These are phyloP conservation scores for Leptosphaerulina australis DNA, from an alignment of 2,329 filamentous ascomycete species.

Conservation along the genomic window DNA sequence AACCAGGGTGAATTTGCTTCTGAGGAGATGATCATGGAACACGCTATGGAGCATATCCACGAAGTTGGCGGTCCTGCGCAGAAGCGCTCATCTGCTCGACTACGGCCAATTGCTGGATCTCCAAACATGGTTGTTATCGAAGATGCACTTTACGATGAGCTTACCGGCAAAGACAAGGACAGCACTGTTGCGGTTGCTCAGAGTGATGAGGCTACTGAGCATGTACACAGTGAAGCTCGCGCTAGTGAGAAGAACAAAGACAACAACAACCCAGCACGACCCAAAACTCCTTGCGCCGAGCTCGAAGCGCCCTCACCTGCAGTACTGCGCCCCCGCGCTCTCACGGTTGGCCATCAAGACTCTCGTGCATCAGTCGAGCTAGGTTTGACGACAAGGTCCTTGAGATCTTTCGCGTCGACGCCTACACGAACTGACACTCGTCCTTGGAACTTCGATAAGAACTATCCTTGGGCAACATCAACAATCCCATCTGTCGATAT, in stretches of 20 bases:
- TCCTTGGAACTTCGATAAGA: constrained; percentile 57
- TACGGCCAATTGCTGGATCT: constrained; percentile 43
- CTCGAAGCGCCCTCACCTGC: constrained; percentile 36
- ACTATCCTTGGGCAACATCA: constrained; percentile 53
- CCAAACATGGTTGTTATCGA: constrained; percentile 42
- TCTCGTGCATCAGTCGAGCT: constrained; percentile 28
- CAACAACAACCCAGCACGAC: constrained; percentile 21
- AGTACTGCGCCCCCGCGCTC: constrained; percentile 32
- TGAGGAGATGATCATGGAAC: constrained; percentile 48
- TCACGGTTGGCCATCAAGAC: constrained; percentile 27
- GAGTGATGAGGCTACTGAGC: constrained; percentile 12
- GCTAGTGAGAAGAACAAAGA: constrained; percentile 18
- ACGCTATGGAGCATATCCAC: constrained; percentile 40
- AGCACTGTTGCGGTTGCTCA: constrained; percentile 6
- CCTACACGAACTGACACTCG: constrained; percentile 45
- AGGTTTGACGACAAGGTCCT: constrained; percentile 32
- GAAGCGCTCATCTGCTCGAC: constrained; percentile 44
- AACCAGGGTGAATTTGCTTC: constrained; percentile 43
- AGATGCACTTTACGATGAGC: constrained; percentile 43
- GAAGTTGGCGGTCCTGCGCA: constrained; percentile 36
- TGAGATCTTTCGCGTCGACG: constrained; percentile 34
- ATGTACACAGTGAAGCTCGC: constrained; percentile 19
- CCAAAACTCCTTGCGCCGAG: constrained; percentile 26
- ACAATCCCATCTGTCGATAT: constrained; percentile 49
- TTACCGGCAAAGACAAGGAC: constrained; percentile 32